Evolutionary conservation across 208 protist genomes (phyloP), one percentile per base, ranked within the genome.

Genomic region (Phytomonas sp.): DNA sequence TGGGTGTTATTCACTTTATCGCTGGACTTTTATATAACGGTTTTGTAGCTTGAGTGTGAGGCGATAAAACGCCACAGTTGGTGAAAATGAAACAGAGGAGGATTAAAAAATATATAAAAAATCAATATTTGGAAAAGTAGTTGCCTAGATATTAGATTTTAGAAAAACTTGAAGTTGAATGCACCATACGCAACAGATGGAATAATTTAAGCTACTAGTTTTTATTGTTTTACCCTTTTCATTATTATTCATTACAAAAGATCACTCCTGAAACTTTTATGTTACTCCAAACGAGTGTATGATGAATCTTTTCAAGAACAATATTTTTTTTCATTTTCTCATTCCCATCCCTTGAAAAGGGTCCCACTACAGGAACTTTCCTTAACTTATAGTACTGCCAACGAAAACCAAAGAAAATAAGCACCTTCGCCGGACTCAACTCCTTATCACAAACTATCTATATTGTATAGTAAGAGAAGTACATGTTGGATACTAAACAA

Each of bases 11-110:
- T 26, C 61, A 60, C 29, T 29, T 87, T 49, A 60, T 79, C 23
- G 71, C 75, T 37, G 67, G 69, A 26, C 75, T 93, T 10, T 61
- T 88, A 0, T 78, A 75, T 67, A 93, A 93, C 67, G 88, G 88
- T 14, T 87, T 89, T 73, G 63, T 78, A 4, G 74, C 79, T 12
- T 81, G 69, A 66, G 14, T 23, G 29, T 29, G 33, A 29, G 29
- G 42, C 37, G 65, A 26, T 23, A 49, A 40, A 40, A 49, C 12
- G 40, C 14, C 40, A 49, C 40, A 23, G 40, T 49, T 49, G 6
- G 40, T 23, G 14, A 49, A 49, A 49, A 23, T 4, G 40, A 49
- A 49, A 49, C 40, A 19, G 40, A 49, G 12, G 14, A 4, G 19
- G 34, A 8, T 3, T 3, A 49, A 49, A 49, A 49, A 49, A 4